phyloP scores from a whole-genome alignment of 2,329 filamentous ascomycete genomes.

The Penicillium sp. region DNA sequence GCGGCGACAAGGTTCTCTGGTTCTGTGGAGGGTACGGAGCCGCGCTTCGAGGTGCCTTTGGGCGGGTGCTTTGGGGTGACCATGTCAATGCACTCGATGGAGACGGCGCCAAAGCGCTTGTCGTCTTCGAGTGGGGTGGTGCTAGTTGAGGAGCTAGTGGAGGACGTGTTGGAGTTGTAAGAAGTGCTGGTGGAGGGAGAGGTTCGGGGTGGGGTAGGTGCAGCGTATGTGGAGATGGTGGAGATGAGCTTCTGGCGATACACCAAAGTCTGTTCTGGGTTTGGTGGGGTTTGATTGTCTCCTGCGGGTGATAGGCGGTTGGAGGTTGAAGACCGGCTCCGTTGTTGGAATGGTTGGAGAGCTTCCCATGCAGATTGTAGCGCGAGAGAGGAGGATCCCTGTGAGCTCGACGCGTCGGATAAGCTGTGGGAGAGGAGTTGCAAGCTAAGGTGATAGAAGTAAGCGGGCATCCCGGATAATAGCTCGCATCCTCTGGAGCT shows the following conservation, averaged over 20 bases:
- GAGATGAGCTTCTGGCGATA: constrained; percentile 1
- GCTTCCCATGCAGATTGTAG: constrained; percentile 40
- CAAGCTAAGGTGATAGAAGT: constrained; percentile 63
- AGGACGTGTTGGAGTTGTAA: neutral
- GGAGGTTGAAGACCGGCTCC: constrained; percentile 20
- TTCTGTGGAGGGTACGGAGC: constrained; percentile 32
- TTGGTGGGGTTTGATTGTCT: neutral
- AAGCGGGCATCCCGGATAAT: constrained; percentile 56
- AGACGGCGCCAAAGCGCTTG: constrained; percentile 78
- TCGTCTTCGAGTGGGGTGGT: constrained; percentile 50
- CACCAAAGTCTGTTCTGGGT: constrained; percentile 5
- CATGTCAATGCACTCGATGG: constrained; percentile 80
- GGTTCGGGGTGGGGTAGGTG: neutral
- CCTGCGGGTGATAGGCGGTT: constrained; percentile 10
- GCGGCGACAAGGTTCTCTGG: constrained; percentile 47
- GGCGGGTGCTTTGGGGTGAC: constrained; percentile 35
- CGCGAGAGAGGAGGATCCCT: constrained; percentile 25
- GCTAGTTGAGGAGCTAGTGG: constrained; percentile 3
- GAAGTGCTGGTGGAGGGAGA: constrained; percentile 1
- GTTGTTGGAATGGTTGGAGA: constrained; percentile 38
- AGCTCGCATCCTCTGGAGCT: constrained; percentile 27
- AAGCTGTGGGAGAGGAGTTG: constrained; percentile 50
- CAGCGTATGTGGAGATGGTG: neutral
- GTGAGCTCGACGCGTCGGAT: neutral
- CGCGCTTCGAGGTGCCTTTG: constrained; percentile 26